Evolutionary conservation across 208 protist genomes (phyloP).

Genomic region (Leishmania tarentolae): DNA sequence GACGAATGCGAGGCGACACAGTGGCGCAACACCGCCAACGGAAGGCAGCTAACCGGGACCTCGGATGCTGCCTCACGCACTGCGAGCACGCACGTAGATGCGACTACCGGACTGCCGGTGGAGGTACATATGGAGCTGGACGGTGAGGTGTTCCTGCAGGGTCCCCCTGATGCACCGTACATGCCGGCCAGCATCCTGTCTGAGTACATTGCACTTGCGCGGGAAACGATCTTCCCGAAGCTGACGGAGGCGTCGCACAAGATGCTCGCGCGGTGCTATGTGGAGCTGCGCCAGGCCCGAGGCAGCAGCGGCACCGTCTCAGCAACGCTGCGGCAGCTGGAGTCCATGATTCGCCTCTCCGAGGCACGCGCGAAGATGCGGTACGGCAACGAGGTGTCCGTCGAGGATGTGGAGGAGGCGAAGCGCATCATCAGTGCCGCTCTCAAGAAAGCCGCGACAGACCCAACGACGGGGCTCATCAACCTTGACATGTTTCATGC

Average conservation of each 20-base stretch:
- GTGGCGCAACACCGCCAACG: slow-evolving; percentile 17
- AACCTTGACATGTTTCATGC: slow-evolving; percentile 91
- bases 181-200: slow-evolving; percentile 84
- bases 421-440: slow-evolving; percentile 89
- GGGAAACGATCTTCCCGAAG: slow-evolving; percentile 80
- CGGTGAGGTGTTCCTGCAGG: slow-evolving; percentile 78
- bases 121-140: slow-evolving; percentile 66
- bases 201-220: slow-evolving; percentile 94
- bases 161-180: slow-evolving; percentile 49
- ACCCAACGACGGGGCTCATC: slow-evolving; percentile 87
- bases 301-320: slow-evolving; percentile 94
- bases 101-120: slow-evolving; percentile 40
- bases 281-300: slow-evolving; percentile 89
- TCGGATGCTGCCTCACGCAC: background rate
- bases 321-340: slow-evolving; percentile 98
- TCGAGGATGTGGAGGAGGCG: slow-evolving; percentile 90
- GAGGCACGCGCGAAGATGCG: slow-evolving; percentile 94
- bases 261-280: slow-evolving; percentile 94
- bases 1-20: slow-evolving; percentile 5
- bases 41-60: slow-evolving; percentile 1
- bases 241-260: slow-evolving; percentile 90
- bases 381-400: slow-evolving; percentile 63
- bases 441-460: slow-evolving; percentile 88
- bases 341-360: slow-evolving; percentile 98
- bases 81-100: slow-evolving; percentile 21